phyloP scores from a whole-genome alignment of 148 eudicot genomes.

The Persicaria maculosa region DNA sequence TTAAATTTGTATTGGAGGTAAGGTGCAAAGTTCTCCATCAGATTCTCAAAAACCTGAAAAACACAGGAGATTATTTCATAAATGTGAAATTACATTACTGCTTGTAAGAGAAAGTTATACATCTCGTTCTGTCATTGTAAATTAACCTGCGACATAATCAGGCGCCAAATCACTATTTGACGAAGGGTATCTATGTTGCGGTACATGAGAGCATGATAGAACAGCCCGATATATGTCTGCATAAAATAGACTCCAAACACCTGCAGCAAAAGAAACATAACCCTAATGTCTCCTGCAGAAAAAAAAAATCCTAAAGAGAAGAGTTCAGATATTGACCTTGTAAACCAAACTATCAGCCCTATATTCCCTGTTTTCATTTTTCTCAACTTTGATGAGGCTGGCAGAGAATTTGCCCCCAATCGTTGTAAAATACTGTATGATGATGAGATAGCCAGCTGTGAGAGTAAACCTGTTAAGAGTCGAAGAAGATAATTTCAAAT shows the following conservation, averaged over 20 bases:
- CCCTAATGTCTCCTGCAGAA: neutral
- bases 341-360: constrained; percentile 83
- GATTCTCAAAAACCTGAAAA: constrained; percentile 72
- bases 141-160: constrained; percentile 71
- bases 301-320: neutral
- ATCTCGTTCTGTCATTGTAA: neutral
- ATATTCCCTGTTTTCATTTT: constrained; percentile 53
- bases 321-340: constrained; percentile 41
- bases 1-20: constrained; percentile 69
- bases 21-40: constrained; percentile 73
- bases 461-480: constrained; percentile 54
- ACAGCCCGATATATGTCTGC: constrained; percentile 93
- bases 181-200: constrained; percentile 87
- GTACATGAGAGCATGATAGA: constrained; percentile 83
- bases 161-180: constrained; percentile 77
- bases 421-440: constrained; percentile 79
- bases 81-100: neutral
- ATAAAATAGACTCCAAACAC: constrained; percentile 90
- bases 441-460: constrained; percentile 70
- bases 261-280: constrained; percentile 32
- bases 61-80: neutral
- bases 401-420: constrained; percentile 79
- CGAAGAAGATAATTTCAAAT: constrained; percentile 7
- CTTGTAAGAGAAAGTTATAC: neutral
- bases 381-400: constrained; percentile 68